Conservation (phyloP, 495 filamentous ascomycete genomes). For the Sordaria brevicollis region DNA sequence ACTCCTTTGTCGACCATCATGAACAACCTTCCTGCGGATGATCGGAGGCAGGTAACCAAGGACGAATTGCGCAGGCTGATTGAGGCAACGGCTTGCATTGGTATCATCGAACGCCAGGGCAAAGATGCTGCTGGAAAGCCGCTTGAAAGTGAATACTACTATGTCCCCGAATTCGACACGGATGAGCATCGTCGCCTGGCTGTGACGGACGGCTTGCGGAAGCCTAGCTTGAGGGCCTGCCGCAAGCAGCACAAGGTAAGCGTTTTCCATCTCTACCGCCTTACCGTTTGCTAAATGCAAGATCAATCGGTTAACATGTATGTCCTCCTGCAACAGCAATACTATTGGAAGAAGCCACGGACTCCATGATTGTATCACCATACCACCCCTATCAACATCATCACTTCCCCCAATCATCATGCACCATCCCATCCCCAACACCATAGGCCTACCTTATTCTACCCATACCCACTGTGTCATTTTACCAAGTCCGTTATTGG, state of each 20-base stretch:
- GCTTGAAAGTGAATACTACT: constrained; percentile 94
- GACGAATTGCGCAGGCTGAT: constrained; percentile 60
- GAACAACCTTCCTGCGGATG: constrained; percentile 66
- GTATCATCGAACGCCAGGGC: constrained; percentile 78
- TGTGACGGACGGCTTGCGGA: constrained; percentile 77
- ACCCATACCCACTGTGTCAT: not conserved
- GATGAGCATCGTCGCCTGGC: constrained; percentile 70
- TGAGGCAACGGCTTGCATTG: constrained; percentile 63
- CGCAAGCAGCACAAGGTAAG: constrained; percentile 93
- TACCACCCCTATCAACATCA: not conserved
- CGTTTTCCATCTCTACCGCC: constrained; percentile 5
- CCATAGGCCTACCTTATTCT: not conserved
- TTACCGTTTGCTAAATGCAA: not conserved
- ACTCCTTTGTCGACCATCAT: constrained; percentile 82
- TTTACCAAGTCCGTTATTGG: not conserved
- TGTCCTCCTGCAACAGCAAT: constrained; percentile 53
- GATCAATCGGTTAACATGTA: constrained; percentile 15
- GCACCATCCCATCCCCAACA: not conserved
- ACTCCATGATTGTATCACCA: constrained; percentile 30
- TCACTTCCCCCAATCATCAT: not conserved
- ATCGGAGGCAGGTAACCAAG: constrained; percentile 44
- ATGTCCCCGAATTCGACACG: constrained; percentile 80
- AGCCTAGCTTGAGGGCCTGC: constrained; percentile 78
- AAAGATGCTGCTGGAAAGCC: constrained; percentile 94
- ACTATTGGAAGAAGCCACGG: constrained; percentile 77